phyloP scores from a whole-genome alignment of 192 early-diverging fungal species.

The Coemansia sp. region DNA sequence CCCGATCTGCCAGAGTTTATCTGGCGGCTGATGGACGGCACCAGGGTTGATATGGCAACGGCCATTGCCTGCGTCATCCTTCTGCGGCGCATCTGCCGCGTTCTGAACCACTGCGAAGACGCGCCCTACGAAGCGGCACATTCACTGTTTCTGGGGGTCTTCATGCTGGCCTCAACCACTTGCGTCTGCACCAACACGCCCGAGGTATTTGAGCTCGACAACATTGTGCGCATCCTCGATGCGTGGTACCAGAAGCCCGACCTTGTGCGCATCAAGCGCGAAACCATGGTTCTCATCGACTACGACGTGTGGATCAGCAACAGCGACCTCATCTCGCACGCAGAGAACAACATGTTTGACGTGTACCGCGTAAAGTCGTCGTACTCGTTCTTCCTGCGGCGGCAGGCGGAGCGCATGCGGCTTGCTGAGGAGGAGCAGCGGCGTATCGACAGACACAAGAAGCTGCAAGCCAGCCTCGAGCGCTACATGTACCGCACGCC shows the following conservation, averaged over 20 bases:
- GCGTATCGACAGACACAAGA: constrained; percentile 4
- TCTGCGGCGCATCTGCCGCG: constrained; percentile 17
- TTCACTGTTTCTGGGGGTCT: constrained; percentile 38
- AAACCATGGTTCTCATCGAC: constrained; percentile 15
- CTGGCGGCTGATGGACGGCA: constrained; percentile 38
- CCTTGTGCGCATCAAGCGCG: constrained; percentile 18
- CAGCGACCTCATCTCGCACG: constrained; percentile 11
- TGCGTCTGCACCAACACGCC: constrained; percentile 19
- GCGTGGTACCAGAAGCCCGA: constrained; percentile 22
- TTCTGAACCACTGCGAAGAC: constrained; percentile 8
- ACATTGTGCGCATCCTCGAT: constrained; percentile 21
- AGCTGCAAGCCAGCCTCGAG: constrained; percentile 9
- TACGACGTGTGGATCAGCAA: constrained; percentile 26
- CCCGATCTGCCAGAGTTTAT: constrained; percentile 38
- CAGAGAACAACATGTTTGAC: constrained; percentile 31
- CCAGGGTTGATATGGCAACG: constrained; percentile 26
- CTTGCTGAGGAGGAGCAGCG: constrained; percentile 15
- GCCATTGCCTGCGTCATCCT: constrained; percentile 37
- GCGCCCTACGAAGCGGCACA: constrained; percentile 39
- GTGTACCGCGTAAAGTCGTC: constrained; percentile 13
- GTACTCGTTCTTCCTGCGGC: constrained; percentile 14
- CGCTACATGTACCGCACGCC: constrained; percentile 37
- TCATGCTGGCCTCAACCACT: constrained; percentile 22
- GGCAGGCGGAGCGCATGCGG: constrained; percentile 24
- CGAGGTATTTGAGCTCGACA: constrained; percentile 7